Evolutionary conservation across 2,329 filamentous ascomycete species (phyloP), one percentile per base, ranked within the genome.

Genomic region (Exophiala lecanii-corni): DNA sequence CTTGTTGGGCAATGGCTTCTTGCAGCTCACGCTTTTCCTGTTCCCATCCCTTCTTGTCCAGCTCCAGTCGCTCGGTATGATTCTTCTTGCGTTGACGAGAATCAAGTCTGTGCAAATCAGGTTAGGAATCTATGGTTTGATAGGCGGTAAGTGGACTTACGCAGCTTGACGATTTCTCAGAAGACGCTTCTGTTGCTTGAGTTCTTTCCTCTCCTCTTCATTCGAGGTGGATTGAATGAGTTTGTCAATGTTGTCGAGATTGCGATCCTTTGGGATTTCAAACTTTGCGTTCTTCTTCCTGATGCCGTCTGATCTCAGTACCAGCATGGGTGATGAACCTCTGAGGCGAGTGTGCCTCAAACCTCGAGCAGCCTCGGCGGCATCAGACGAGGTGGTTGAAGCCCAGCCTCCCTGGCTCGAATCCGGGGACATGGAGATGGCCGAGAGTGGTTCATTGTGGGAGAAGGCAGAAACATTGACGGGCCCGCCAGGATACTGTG

Each of bases 261-360:
- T 97, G 50, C 89, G 81, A 69, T 96, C 92, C 33, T 86, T 82
- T 7, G 92, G 92, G 55, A 98, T 98, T 61, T 97, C 91, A 67
- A 97, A 96, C 55, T 91, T 85, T 54, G 89, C 89, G 61, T 97
- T 98, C 84, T 97, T 97, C 81, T 98, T 98, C 59, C 92, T 81
- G 66, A 97, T 94, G 49, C 92, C 88, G 57, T 94, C 89, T 43
- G 87, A 81, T 56, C 86, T 78, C 23, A 48, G 17, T 40, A 79
- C 69, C 50, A 80, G 76, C 64, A 86, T 72, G 43, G 89, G 83
- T 49, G 89, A 88, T 31, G 80, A 59, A 59, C 74, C 64, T 69
- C 77, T 60, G 60, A 70, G 70, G 57, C 53, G 65, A 57, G 61
- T 72, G 67, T 64, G 69, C 31, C 47, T 20, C 10, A 49, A 9